A percentile compares a stretch with the other conserved stretches of the same genome.
These are phyloP conservation scores for Davidsoniella australis DNA, from an alignment of 2,329 filamentous ascomycete genomes.

Conservation along the genomic window DNA sequence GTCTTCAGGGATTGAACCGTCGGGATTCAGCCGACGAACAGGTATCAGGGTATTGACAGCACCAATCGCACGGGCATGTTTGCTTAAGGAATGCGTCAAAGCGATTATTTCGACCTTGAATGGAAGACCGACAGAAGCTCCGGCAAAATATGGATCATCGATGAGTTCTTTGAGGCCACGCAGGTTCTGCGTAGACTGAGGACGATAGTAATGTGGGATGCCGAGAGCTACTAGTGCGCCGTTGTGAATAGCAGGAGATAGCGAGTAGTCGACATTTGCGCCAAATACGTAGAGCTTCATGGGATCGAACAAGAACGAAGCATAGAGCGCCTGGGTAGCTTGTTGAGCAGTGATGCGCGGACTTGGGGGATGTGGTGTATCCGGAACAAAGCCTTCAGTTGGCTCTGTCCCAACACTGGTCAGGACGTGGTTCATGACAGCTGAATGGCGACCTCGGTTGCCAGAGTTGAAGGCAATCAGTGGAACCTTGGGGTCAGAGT, in stretches of 20 bases:
- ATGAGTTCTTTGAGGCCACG: constrained; percentile 47
- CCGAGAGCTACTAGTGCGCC: constrained; percentile 50
- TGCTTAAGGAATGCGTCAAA: constrained; percentile 50
- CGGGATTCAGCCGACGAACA: constrained; percentile 40
- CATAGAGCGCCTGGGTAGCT: constrained; percentile 47
- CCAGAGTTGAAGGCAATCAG: constrained; percentile 51
- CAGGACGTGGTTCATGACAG: constrained; percentile 47
- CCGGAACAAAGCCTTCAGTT: constrained; percentile 19
- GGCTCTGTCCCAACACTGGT: constrained; percentile 7
- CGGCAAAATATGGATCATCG: constrained; percentile 50
- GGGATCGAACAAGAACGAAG: constrained; percentile 48
- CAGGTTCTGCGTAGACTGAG: constrained; percentile 44
- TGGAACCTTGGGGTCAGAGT: constrained; percentile 27
- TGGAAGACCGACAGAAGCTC: constrained; percentile 53
- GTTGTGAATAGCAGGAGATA: constrained; percentile 66
- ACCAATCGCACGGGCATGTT: constrained; percentile 57
- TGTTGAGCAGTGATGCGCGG: constrained; percentile 39
- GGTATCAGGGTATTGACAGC: constrained; percentile 64
- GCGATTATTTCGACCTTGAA: constrained; percentile 61
- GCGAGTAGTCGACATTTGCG: constrained; percentile 52
- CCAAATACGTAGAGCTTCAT: constrained; percentile 61
- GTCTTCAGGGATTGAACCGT: constrained; percentile 37
- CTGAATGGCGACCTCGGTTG: constrained; percentile 42
- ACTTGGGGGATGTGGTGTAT: constrained; percentile 5
- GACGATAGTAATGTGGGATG: constrained; percentile 50